Conservation (phyloP, 2,329 filamentous ascomycete species). For the Calonectria pseudoturangicola region DNA sequence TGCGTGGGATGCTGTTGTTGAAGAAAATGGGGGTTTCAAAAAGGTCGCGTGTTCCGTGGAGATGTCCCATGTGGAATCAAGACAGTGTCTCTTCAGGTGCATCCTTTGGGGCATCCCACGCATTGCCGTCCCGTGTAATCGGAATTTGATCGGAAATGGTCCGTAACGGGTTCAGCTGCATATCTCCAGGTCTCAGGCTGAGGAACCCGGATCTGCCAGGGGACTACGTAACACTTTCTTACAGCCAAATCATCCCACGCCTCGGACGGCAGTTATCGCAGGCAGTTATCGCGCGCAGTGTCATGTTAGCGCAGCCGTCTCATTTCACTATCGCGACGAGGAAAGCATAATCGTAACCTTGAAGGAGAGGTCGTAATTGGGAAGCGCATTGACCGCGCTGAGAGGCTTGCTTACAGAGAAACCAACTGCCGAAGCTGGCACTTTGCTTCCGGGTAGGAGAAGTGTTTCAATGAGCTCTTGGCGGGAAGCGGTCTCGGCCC, state of each 20-base stretch:
- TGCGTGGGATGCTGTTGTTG: constrained; percentile 15
- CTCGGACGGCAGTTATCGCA: constrained; percentile 5
- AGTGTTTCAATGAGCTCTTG: constrained; percentile 17
- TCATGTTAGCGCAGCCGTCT: background rate
- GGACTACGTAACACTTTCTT: constrained; percentile 20
- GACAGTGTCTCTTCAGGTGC: background rate
- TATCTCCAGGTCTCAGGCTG: background rate
- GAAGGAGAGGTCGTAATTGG: too few relatives aligned
- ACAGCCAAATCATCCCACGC: background rate
- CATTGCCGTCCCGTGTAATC: background rate
- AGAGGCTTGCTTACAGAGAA: background rate
- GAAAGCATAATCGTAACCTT: background rate
- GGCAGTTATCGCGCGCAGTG: background rate
- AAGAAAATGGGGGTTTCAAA: constrained; percentile 24
- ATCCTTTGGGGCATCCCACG: background rate
- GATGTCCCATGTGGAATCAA: background rate
- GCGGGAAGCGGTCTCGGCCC: background rate
- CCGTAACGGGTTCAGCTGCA: too few relatives aligned
- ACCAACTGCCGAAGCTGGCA: background rate
- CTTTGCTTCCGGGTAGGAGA: background rate
- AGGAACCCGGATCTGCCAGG: background rate
- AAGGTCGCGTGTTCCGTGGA: background rate
- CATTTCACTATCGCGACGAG: background rate
- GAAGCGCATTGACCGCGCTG: background rate
- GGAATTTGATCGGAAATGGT: background rate